Conservation (phyloP, 345 rosid species). For the Excoecaria agallocha region DNA sequence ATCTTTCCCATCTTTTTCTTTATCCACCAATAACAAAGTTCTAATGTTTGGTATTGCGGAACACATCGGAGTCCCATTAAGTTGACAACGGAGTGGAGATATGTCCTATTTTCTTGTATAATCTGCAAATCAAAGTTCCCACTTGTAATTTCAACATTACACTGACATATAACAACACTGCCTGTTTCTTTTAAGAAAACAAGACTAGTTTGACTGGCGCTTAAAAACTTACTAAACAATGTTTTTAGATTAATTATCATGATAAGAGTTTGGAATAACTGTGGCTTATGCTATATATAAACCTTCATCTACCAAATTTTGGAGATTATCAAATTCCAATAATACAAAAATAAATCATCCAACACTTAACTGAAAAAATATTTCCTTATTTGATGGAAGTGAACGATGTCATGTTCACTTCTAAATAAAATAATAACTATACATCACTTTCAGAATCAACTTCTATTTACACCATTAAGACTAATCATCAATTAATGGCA, state of each 20-base stretch:
- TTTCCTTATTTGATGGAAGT: too few relatives aligned
- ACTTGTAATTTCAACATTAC: background rate
- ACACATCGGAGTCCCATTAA: conserved; percentile 27
- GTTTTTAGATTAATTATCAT: too few relatives aligned
- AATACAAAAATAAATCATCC: too few relatives aligned
- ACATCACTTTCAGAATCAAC: background rate
- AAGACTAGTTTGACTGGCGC: too few relatives aligned
- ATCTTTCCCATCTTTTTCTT: background rate
- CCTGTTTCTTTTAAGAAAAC: too few relatives aligned
- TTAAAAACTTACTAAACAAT: too few relatives aligned
- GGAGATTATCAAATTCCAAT: too few relatives aligned
- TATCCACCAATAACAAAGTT: background rate
- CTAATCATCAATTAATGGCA: background rate
- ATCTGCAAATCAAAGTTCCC: background rate
- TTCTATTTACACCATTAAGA: conserved; percentile 2
- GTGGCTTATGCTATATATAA: too few relatives aligned
- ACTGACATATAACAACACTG: too few relatives aligned
- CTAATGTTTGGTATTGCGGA: conserved; percentile 38
- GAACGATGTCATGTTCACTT: background rate
- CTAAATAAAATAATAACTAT: background rate
- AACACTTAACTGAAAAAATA: too few relatives aligned
- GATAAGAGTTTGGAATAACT: too few relatives aligned
- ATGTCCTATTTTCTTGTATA: conserved; percentile 15
- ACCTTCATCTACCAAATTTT: too few relatives aligned
- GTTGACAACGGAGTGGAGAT: conserved; percentile 64